phyloP scores from a whole-genome alignment of 495 filamentous ascomycete genomes.

The Glonium stellatum region DNA sequence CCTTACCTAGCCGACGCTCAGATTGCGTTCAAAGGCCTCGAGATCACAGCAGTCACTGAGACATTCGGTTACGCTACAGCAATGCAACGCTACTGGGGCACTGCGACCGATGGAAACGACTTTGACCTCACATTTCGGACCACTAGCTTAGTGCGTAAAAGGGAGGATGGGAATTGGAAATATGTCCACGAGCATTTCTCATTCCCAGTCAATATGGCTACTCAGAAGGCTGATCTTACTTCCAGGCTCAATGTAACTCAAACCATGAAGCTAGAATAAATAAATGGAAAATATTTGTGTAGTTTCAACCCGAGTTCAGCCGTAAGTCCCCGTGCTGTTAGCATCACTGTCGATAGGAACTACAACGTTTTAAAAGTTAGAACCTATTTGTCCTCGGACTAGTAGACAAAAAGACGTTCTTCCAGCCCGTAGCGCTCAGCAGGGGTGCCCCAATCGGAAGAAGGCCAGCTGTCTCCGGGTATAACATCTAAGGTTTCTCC shows the following conservation, averaged over 20 bases:
- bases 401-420: too few species aligned
- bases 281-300: not conserved
- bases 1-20: slow-evolving; percentile 1
- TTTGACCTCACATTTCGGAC: slow-evolving; percentile 3
- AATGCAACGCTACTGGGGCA: not conserved
- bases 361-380: too few species aligned
- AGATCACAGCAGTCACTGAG: slow-evolving; percentile 3
- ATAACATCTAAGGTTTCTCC: too few species aligned
- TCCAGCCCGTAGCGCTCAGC: too few species aligned
- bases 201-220: slow-evolving; percentile 3
- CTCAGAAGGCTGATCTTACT: slow-evolving; percentile 3
- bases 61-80: slow-evolving; percentile 1
- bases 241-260: not conserved
- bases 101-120: not conserved
- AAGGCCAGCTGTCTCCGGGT: too few species aligned
- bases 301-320: too few species aligned
- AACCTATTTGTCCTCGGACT: too few species aligned
- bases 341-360: too few species aligned
- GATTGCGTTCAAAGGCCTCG: slow-evolving; percentile 2
- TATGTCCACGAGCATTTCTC: slow-evolving; percentile 5
- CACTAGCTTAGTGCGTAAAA: slow-evolving; percentile 1
- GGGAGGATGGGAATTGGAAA: slow-evolving; percentile 3
- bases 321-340: too few species aligned
- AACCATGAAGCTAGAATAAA: not conserved
- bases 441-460: too few species aligned